phyloP scores from a whole-genome alignment of 805 yeast species.

The Wickerhamomyces mucosus region DNA sequence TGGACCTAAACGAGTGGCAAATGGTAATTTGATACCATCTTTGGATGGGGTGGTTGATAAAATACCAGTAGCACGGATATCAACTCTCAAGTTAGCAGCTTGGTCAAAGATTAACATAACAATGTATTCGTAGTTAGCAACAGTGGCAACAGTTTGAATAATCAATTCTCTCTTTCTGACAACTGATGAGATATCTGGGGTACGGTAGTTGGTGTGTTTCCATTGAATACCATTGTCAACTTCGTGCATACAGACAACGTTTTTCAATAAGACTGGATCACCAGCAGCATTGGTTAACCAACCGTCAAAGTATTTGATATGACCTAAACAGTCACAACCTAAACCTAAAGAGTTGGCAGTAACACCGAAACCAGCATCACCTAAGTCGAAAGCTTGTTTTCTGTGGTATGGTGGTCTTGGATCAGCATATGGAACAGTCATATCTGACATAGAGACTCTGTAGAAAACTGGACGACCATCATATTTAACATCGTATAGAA shows the following conservation, averaged over 20 bases:
- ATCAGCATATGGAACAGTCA: constrained; percentile 79
- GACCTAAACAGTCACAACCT: constrained; percentile 85
- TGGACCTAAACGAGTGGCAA: constrained; percentile 78
- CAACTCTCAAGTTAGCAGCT: constrained; percentile 76
- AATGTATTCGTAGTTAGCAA: constrained; percentile 81
- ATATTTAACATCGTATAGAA: constrained; percentile 61
- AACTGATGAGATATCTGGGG: constrained; percentile 62
- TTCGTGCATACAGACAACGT: constrained; percentile 79
- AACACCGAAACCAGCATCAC: constrained; percentile 84
- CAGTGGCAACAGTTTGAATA: constrained; percentile 75
- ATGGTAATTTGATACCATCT: constrained; percentile 59
- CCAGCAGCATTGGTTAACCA: constrained; percentile 61
- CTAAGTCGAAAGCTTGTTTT: constrained; percentile 80
- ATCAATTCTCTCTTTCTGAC: constrained; percentile 68
- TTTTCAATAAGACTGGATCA: constrained; percentile 59
- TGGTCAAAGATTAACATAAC: constrained; percentile 77
- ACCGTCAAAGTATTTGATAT: constrained; percentile 76
- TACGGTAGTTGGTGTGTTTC: constrained; percentile 82
- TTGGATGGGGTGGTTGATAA: constrained; percentile 61
- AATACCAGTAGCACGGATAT: constrained; percentile 74
- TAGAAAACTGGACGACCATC: constrained; percentile 75
- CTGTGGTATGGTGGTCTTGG: constrained; percentile 78
- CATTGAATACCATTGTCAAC: constrained; percentile 74
- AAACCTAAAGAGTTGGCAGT: constrained; percentile 71
- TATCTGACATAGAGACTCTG: constrained; percentile 67